phyloP scores from a whole-genome alignment of 192 early-diverging fungal genomes.

The Mortierella hygrophila region DNA sequence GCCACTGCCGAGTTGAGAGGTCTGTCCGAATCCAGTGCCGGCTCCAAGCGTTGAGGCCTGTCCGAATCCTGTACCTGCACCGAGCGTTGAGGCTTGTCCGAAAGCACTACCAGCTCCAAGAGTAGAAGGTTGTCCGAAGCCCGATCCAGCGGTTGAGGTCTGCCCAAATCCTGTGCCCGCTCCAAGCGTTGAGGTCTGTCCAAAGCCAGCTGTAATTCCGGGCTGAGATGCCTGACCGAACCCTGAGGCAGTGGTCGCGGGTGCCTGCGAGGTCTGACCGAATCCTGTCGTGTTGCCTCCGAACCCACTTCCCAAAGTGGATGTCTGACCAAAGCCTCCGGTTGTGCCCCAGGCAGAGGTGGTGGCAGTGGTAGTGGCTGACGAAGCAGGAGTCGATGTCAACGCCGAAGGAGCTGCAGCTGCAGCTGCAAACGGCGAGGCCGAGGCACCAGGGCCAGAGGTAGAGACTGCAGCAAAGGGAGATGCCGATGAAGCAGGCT shows the following conservation, averaged over 20 bases:
- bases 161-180: slow-evolving; percentile 24
- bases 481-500: slow-evolving; percentile 3
- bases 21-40: slow-evolving; percentile 31
- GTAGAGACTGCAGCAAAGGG: slow-evolving; percentile 4
- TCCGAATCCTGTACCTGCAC: slow-evolving; percentile 22
- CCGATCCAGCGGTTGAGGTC: slow-evolving; percentile 18
- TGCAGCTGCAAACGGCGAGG: background rate
- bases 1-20: slow-evolving; percentile 19
- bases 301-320: background rate
- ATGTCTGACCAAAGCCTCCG: slow-evolving; percentile 28
- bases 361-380: background rate
- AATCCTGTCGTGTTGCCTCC: background rate
- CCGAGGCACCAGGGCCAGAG: background rate
- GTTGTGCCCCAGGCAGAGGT: slow-evolving; percentile 15
- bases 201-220: background rate
- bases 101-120: slow-evolving; percentile 3
- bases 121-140: slow-evolving; percentile 27
- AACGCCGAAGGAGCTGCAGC: slow-evolving; percentile 9
- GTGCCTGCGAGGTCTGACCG: background rate
- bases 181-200: slow-evolving; percentile 1
- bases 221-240: slow-evolving; percentile 14
- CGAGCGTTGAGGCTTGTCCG: slow-evolving; percentile 18
- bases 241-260: background rate
- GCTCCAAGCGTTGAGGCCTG: slow-evolving; percentile 27
- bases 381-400: slow-evolving; percentile 20